A percentile compares a stretch with the other conserved stretches of the same genome.
phyloP scores from a whole-genome alignment of 2,329 filamentous ascomycete species.

The Penicillium sp. region DNA sequence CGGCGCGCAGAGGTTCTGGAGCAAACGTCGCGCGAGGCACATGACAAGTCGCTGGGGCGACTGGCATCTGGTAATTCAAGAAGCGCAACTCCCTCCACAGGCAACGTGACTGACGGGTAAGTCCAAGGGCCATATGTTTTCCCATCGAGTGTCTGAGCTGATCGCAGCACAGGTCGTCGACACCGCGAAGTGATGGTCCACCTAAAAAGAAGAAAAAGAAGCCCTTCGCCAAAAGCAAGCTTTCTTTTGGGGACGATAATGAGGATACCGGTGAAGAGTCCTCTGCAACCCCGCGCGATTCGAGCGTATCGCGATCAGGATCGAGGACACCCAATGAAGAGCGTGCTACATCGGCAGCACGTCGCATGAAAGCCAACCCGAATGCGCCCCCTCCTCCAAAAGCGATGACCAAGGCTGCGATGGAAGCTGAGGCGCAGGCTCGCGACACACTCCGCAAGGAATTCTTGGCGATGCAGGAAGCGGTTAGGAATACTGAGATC shows the following conservation, averaged over 20 bases:
- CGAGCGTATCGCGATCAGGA: slow-evolving; percentile 37
- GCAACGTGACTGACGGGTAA: slow-evolving; percentile 55
- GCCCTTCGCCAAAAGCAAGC: slow-evolving; percentile 53
- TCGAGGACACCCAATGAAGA: slow-evolving; percentile 35
- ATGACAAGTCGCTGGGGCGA: slow-evolving; percentile 54
- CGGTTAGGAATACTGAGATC: slow-evolving; percentile 83
- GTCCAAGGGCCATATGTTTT: slow-evolving; percentile 25
- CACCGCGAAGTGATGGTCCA: slow-evolving; percentile 43
- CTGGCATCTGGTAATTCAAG: slow-evolving; percentile 45
- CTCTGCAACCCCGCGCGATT: slow-evolving; percentile 34
- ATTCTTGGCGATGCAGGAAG: slow-evolving; percentile 75
- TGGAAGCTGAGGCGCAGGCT: slow-evolving; percentile 73
- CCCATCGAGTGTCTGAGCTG: slow-evolving; percentile 37
- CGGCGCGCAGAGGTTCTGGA: slow-evolving; percentile 90
- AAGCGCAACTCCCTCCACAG: slow-evolving; percentile 46
- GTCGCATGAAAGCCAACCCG: slow-evolving; percentile 43
- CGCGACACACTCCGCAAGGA: slow-evolving; percentile 70
- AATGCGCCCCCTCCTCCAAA: slow-evolving; percentile 58
- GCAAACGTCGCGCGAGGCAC: slow-evolving; percentile 75
- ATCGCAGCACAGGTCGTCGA: slow-evolving; percentile 54
- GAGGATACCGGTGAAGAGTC: slow-evolving; percentile 48
- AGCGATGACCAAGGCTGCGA: slow-evolving; percentile 65
- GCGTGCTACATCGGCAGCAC: slow-evolving; percentile 23
- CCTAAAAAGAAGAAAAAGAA: slow-evolving; percentile 57
- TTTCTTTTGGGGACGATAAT: slow-evolving; percentile 62